Evolutionary conservation across 2,329 filamentous ascomycete genomes (phyloP), one percentile per base, ranked within the genome.

Genomic region (Zymoseptoria pseudotritici): DNA sequence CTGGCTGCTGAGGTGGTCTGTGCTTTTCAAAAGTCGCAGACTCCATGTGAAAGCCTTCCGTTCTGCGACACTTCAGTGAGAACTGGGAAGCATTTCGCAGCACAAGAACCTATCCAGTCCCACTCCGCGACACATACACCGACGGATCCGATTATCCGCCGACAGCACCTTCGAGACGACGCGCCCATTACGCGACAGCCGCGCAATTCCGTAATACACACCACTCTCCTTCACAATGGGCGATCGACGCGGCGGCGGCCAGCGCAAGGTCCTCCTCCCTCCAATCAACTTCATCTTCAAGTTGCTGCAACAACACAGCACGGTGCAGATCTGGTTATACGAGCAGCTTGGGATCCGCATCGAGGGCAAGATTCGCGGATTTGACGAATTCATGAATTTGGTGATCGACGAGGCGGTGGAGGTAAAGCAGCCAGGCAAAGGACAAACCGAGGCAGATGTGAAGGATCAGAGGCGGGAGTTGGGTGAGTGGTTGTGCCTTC

Each of bases 311-410:
- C 80, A 89, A 75, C 87, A 91, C 71, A 86, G 89, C 17, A 92
- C 88, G 1, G 91, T 97, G 49, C 90, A 89, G 69, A 90, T 99
- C 72, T 99, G 94, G 94, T 81, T 99, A 50, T 97, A 95, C 76
- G 94, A 99, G 79, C 94, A 99, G 82, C 81, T 97, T 57, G 86
- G 87, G 13, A 92, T 96, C 72, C 84, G 94, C 62, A 97, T 99
- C 72, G 92, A 97, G 78, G 94, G 94, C 63, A 96, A 93, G 79
- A 96, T 99, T 67, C 85, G 94, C 71, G 93, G 94, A 13, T 99
- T 99, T 68, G 94, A 99, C 74, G 94, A 99, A 77, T 99, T 97
- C 79, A 97, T 99, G 92, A 99, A 99, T 79, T 81, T 99, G 55
- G 94, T 97, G 49, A 84, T 96, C 66, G 94, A 99, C 72, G 91